Evolutionary conservation across 139 green algal genomes (phyloP).

Genomic region (Asterochloris sp.): DNA sequence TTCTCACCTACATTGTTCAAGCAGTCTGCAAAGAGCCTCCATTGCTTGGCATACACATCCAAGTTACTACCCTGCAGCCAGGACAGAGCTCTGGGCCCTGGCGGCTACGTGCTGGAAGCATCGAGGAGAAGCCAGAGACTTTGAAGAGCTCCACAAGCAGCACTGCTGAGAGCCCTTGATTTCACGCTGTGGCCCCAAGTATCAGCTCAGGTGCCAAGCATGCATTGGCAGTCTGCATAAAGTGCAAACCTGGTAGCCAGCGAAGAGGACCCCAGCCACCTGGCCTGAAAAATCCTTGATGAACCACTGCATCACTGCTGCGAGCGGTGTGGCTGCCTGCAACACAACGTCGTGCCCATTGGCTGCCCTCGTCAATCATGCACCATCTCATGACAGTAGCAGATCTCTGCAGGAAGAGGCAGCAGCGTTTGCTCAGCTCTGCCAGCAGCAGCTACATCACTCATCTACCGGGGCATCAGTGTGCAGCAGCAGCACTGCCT

Average conservation of each 20-base stretch:
- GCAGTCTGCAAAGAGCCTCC: constrained; percentile 68
- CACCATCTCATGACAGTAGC: neutral
- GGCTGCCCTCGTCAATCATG: neutral
- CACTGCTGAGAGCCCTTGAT: neutral
- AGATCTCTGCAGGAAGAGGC: neutral
- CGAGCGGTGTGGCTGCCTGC: constrained; percentile 60
- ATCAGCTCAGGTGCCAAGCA: neutral
- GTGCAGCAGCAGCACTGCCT: neutral
- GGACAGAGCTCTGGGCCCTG: too few species aligned
- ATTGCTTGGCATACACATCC: constrained; percentile 70
- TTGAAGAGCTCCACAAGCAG: neutral
- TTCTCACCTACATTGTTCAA: constrained; percentile 48
- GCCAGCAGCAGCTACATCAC: neutral
- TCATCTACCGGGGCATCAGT: neutral
- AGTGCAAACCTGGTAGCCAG: constrained; percentile 36
- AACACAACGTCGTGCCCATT: neutral
- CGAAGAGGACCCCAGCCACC: constrained; percentile 68
- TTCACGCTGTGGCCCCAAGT: constrained; percentile 10
- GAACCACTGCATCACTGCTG: constrained; percentile 64
- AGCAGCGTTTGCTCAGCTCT: neutral
- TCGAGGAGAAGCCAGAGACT: neutral
- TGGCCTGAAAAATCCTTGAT: constrained; percentile 65
- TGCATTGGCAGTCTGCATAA: neutral
- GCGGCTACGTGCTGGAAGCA: neutral
- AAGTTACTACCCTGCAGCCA: constrained; percentile 36